Evolutionary conservation across 208 protist species (phyloP).

Genomic region (Phytomonas sp.): DNA sequence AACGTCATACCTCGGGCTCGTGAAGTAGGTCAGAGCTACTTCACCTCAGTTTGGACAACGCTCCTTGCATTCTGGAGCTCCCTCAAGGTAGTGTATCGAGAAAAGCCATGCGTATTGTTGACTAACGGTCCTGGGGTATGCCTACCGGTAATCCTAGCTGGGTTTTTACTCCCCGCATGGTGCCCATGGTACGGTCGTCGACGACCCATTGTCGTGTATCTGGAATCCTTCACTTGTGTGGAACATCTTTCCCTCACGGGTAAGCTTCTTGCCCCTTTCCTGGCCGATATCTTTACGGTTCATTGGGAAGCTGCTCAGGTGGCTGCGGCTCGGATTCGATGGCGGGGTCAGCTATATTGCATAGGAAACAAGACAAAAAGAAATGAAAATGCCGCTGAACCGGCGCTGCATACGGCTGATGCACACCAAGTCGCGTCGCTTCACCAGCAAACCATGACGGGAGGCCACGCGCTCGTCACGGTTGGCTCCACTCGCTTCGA

Average conservation of each 20-base stretch:
- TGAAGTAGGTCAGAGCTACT: constrained; percentile 88
- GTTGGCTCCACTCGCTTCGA: constrained; percentile 86
- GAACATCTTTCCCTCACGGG: constrained; percentile 71
- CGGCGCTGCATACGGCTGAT: not conserved
- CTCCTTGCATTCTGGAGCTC: constrained; percentile 28
- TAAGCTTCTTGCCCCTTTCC: constrained; percentile 41
- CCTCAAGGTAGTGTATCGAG: constrained; percentile 20
- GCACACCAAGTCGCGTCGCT: not conserved
- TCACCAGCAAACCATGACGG: not conserved
- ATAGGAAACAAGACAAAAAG: constrained; percentile 20
- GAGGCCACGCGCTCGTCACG: constrained; percentile 68
- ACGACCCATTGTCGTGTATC: constrained; percentile 67
- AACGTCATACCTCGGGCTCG: constrained; percentile 75
- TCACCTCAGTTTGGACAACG: constrained; percentile 68
- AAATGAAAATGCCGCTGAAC: not conserved
- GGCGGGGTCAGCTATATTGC: constrained; percentile 24
- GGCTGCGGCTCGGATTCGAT: constrained; percentile 15
- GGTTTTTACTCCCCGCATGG: constrained; percentile 35
- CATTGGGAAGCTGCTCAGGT: constrained; percentile 59
- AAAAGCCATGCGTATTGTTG: constrained; percentile 72
- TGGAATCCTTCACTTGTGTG: constrained; percentile 88
- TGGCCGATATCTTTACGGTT: constrained; percentile 76
- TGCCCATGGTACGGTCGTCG: constrained; percentile 27
- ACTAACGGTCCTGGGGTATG: constrained; percentile 90
- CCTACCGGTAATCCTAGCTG: constrained; percentile 70